Evolutionary conservation across 768 basidiomycete species (phyloP).

Genomic region (Collybia sordida): DNA sequence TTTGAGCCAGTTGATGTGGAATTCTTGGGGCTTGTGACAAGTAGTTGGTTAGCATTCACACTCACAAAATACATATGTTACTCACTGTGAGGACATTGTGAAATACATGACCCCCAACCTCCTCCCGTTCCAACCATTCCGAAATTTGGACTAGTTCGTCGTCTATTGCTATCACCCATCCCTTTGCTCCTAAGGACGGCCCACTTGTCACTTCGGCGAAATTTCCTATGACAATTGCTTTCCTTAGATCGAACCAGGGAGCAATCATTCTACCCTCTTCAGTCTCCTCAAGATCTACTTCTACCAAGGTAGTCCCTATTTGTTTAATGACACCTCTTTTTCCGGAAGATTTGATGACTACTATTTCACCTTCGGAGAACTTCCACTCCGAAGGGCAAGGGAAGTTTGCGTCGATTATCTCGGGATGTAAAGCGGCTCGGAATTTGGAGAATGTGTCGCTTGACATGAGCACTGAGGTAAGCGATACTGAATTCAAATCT

Average conservation of each 20-base stretch:
- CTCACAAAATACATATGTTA: too few relatives aligned
- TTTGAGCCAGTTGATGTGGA: constrained; percentile 3
- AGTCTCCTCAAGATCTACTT: not conserved
- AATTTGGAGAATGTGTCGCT: not conserved
- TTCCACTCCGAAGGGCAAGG: constrained; percentile 3
- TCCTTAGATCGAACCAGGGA: not conserved
- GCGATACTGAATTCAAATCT: not conserved
- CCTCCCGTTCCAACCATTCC: not conserved
- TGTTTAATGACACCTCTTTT: not conserved
- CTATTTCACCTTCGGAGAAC: not conserved
- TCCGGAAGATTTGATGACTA: not conserved
- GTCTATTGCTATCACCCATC: constrained; percentile 1
- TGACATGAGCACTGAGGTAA: not conserved
- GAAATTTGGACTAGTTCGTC: not conserved
- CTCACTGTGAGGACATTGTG: too few relatives aligned
- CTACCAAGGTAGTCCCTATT: not conserved
- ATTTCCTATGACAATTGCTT: not conserved
- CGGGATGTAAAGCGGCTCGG: not conserved
- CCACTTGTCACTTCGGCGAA: constrained; percentile 1
- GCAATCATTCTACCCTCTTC: not conserved
- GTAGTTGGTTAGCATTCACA: too few relatives aligned
- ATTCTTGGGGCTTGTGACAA: not conserved
- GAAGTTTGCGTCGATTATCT: not conserved
- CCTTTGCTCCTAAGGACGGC: constrained; percentile 1
- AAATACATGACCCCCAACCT: not conserved